Evolutionary conservation across 768 basidiomycete species (phyloP).

Genomic region (Tulasnella sp.): DNA sequence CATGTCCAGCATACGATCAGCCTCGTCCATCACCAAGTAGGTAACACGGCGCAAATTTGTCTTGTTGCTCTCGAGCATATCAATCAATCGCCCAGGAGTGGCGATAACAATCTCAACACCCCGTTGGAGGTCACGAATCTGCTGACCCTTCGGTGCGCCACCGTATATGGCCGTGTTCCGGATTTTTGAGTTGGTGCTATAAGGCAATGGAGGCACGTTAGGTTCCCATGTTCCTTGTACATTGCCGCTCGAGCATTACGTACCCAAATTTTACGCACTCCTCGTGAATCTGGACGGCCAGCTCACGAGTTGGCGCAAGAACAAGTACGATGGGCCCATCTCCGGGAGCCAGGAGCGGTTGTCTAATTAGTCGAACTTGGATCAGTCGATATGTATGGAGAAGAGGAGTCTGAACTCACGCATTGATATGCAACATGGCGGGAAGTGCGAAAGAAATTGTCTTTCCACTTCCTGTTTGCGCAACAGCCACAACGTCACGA

Average conservation of each 20-base stretch:
- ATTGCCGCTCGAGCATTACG: conserved; percentile 23
- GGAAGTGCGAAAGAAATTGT: conserved; percentile 97
- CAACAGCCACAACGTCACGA: conserved; percentile 89
- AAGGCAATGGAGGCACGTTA: not conserved
- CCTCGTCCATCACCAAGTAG: conserved; percentile 98
- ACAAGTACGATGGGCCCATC: conserved; percentile 97
- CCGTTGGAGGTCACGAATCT: conserved; percentile 94
- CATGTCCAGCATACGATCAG: conserved; percentile 99
- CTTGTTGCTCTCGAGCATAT: conserved; percentile 95
- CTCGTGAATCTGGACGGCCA: conserved; percentile 97
- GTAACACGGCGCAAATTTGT: conserved; percentile 94
- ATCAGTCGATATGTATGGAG: conserved; percentile 15
- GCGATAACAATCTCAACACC: conserved; percentile 98
- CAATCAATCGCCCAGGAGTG: conserved; percentile 98
- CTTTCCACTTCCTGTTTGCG: conserved; percentile 97
- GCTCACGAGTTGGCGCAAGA: conserved; percentile 93
- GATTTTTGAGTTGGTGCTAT: conserved; percentile 80
- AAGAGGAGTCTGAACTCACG: conserved; percentile 43
- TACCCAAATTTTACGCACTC: conserved; percentile 98
- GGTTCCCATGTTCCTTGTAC: not conserved
- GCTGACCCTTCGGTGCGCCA: conserved; percentile 96
- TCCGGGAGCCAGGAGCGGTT: conserved; percentile 84
- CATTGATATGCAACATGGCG: conserved; percentile 99
- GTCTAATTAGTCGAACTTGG: conserved; percentile 35
- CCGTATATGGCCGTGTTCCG: conserved; percentile 99